Base-by-base conservation (phyloP, 176 grass and related monocot species). In the Elymus sibiricus region DNA sequence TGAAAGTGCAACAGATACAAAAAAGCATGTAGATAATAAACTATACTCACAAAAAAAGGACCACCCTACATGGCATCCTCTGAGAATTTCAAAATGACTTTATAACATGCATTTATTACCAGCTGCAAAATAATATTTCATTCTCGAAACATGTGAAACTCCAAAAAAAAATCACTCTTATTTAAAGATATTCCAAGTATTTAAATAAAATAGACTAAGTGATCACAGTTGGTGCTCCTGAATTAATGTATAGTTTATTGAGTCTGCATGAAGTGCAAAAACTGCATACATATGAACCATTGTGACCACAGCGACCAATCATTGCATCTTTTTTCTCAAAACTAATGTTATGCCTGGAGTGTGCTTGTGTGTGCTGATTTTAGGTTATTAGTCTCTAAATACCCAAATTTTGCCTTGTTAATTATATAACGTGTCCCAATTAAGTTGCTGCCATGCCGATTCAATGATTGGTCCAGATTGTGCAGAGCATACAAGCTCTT, bases 101-200 rank as follows among this genome's bases (percentile, higher is more conserved):
- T 59, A 42, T 24, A 56, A 64, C 11, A 79, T 67, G 65, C 11
- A 40, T 72, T 42, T 83, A 66, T 49, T 74, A 67, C 62, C n/a
- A 56, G 35, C 65, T 58, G 73, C 79, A 43, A 66, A 82, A 62
- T 24, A 72, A 44, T 72, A 61, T 74, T 59, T 40, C 19, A 70
- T 68, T 76, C n/a, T 55, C 55, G 15, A 82, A 76, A 78, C 17
- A 70, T 4, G 2, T 43, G 64, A 12, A 72, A 42, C 19, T 56
- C 65, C 25, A 83, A 79, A 73, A n/a, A 25, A 68, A 59, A 65
- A 66, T 68, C 43, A 44, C n/a, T 87, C 74, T 35, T 67, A 82
- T 79, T 22, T 69, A 60, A 71, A 64, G 56, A 26, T 39, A 51
- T 16, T 47, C 70, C 76, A 77, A 77, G 44, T 53, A 9, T 43